Evolutionary conservation across 805 yeast genomes (phyloP).

Genomic region (Blastobotrys muscicola): DNA sequence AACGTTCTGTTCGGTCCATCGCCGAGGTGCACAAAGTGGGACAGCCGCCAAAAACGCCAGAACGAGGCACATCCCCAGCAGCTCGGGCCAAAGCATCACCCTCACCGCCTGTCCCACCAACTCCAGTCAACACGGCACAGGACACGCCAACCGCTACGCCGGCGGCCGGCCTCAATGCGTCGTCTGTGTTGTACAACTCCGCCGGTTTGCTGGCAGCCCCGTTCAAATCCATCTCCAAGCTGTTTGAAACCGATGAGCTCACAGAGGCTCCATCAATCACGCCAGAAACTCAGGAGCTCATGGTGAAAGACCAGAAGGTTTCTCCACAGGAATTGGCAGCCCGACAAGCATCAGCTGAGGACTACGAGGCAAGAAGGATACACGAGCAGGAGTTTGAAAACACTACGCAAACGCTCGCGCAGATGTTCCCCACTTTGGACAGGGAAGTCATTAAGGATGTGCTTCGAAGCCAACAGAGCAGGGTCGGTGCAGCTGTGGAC

Average conservation of each 20-base stretch:
- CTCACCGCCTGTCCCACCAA: background rate
- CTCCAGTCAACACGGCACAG: background rate
- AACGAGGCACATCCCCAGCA: background rate
- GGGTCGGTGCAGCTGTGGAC: conserved; percentile 68
- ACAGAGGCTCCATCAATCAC: conserved; percentile 5
- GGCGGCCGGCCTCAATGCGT: conserved; percentile 17
- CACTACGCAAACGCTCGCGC: conserved; percentile 41
- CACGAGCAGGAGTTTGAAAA: conserved; percentile 37
- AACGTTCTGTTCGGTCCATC: conserved; percentile 32
- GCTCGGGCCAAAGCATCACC: background rate
- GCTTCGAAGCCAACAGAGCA: conserved; percentile 51
- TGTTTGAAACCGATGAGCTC: conserved; percentile 27
- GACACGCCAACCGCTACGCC: background rate
- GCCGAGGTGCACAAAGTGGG: background rate
- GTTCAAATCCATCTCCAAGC: conserved; percentile 30
- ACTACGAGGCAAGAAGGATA: conserved; percentile 30
- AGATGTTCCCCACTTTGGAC: conserved; percentile 73
- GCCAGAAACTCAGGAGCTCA: background rate
- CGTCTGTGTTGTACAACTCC: conserved; percentile 29
- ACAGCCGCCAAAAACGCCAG: conserved; percentile 18
- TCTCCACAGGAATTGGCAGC: conserved; percentile 28
- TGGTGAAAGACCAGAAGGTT: background rate
- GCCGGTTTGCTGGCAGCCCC: conserved; percentile 46
- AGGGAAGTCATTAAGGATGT: conserved; percentile 61
- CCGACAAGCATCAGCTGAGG: conserved; percentile 30